Evolutionary conservation across 208 protist species (phyloP).

Genomic region (Crithidia mellificae): DNA sequence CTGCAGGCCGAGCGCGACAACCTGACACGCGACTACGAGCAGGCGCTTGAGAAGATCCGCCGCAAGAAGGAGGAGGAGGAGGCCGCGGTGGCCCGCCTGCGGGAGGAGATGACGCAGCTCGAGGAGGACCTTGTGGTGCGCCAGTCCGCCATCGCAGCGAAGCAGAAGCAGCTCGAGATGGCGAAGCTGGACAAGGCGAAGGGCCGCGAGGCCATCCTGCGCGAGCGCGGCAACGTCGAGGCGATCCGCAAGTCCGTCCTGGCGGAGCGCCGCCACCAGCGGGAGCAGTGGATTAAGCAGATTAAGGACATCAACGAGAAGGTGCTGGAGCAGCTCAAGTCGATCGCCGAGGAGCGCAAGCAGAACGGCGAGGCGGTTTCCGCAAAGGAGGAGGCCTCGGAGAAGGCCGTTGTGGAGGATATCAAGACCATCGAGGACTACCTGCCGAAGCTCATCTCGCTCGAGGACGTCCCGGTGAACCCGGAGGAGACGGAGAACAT

Average conservation of each 20-base stretch:
- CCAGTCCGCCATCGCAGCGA: slow-evolving; percentile 68
- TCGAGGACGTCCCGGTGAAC: slow-evolving; percentile 85
- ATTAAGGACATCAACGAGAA: slow-evolving; percentile 90
- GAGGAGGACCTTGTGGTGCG: slow-evolving; percentile 81
- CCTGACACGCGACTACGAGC: slow-evolving; percentile 81
- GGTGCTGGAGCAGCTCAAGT: slow-evolving; percentile 73
- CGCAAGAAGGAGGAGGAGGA: slow-evolving; percentile 91
- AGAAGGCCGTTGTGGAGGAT: slow-evolving; percentile 76
- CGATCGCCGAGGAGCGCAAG: slow-evolving; percentile 74
- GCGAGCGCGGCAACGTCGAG: slow-evolving; percentile 73
- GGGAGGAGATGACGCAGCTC: slow-evolving; percentile 78
- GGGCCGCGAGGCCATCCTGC: slow-evolving; percentile 78
- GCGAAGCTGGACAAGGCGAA: slow-evolving; percentile 84
- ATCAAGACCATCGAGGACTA: slow-evolving; percentile 88
- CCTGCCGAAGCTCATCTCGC: slow-evolving; percentile 86
- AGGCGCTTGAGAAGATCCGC: slow-evolving; percentile 86
- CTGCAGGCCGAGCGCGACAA: slow-evolving; percentile 80
- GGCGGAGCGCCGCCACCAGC: slow-evolving; percentile 73
- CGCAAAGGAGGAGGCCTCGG: slow-evolving; percentile 69
- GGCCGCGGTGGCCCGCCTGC: slow-evolving; percentile 53
- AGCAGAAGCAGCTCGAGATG: slow-evolving; percentile 90
- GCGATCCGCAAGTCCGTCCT: slow-evolving; percentile 72
- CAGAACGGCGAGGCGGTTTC: slow-evolving; percentile 68
- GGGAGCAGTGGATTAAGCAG: slow-evolving; percentile 89
- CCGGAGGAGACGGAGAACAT: slow-evolving; percentile 84